Base-by-base conservation (phyloP, 2,329 filamentous ascomycete species). In the Colletotrichum tofieldiae region DNA sequence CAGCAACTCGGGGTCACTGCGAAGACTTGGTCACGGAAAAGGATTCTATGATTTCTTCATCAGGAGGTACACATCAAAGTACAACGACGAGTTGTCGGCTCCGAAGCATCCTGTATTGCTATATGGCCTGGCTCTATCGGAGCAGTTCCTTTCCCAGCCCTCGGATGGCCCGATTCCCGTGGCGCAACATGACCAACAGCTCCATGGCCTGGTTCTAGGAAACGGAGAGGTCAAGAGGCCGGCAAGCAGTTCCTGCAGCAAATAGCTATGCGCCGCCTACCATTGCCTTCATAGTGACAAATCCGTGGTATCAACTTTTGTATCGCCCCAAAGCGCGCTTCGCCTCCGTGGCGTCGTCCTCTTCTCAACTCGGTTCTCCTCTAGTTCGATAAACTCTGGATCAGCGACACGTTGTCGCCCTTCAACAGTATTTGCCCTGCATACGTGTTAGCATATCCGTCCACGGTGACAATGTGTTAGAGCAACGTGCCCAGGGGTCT, bases 31-130 rank as follows among this genome's bases (percentile, higher is more conserved):
- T 51, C 96, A 99, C 82, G 96, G 96, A 68, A 97, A 94, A 82
- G 96, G 96, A 41, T 99, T 97, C 84, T 99, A 99, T 86, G 96
- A 99, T 84, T 93, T 92, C 81, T 99, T 98, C 82, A 84, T 99
- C 79, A 90, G 92, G 78, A 90, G 92, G 76, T 97, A 95, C 77
- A 81, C 84, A 64, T 79, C 88, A 81, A 87, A 82, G 81, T 67
- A 66, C 67, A 51, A 58, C 58, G 29, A 39, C 41, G 62, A 60
- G 32, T 47, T 41, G 32, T 70, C 54, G 23, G 29, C 54, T 55
- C 59, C 52, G 77, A 80, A 63, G 78, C 79, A 67, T 80, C 84
- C 62, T 77, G 81, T 89, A 78, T 83, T 87, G 74, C 83, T 92
- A 75, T 90, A 94, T 82, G 96, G 94, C 72, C 87, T 98, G 79